Percentiles rank a stretch among this genome's conserved stretches.
phyloP scores from a whole-genome alignment of 192 early-diverging fungal genomes.

The Coemansia sp. region DNA sequence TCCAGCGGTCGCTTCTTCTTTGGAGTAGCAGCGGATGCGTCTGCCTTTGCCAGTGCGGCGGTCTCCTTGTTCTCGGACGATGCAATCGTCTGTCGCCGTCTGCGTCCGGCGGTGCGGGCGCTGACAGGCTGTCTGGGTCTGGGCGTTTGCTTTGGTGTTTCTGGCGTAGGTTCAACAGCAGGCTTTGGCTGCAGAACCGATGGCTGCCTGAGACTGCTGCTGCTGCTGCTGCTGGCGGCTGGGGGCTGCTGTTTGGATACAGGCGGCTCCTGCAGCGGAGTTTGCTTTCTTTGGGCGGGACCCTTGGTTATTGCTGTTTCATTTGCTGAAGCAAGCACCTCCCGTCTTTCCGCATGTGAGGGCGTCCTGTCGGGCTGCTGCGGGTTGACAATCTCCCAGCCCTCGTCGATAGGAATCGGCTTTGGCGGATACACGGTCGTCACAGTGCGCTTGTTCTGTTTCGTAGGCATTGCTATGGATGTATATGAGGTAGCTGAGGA shows the following conservation, averaged over 20 bases:
- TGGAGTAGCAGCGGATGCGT: neutral
- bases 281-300: neutral
- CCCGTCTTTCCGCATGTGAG: neutral
- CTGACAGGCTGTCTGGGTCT: no score
- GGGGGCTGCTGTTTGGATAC: neutral
- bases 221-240: neutral
- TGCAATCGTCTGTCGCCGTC: neutral
- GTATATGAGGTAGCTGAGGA: neutral
- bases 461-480: neutral
- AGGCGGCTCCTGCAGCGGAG: neutral
- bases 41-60: neutral
- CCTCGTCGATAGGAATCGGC: conserved; percentile 35
- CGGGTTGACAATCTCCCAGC: conserved; percentile 41
- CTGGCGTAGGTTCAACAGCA: neutral
- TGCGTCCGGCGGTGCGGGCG: neutral
- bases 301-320: conserved; percentile 4
- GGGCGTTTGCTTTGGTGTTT: neutral
- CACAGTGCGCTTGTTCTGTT: neutral
- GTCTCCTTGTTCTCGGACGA: neutral
- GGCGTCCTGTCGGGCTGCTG: neutral
- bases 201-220: neutral
- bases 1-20: conserved; percentile 1
- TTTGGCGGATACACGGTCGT: conserved; percentile 33
- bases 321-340: neutral
- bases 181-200: neutral